Base-by-base conservation (phyloP, 768 basidiomycete genomes). In the Lentinula sp. region DNA sequence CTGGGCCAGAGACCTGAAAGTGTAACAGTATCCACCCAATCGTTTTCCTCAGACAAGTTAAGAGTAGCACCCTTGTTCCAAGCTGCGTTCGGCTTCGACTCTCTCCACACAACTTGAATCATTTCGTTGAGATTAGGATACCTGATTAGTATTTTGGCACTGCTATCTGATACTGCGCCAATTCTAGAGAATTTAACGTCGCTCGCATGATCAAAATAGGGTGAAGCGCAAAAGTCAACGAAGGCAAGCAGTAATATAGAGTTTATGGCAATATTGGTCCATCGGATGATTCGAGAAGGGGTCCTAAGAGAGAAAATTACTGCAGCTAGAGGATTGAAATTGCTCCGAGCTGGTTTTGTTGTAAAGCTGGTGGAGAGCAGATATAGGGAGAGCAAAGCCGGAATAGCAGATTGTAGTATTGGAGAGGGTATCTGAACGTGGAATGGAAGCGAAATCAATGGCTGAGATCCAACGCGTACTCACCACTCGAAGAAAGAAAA, bases 91-190 rank as follows among this genome's bases (percentile, higher is more conserved):
- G 70, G 59, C 21, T 70, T 67, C 9, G 69, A 39, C 59, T 64
- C 62, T 2, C 84, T 77, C 75, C 80, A 88, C 18, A 84, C 65
- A n/a, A 78, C 65, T 31, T 78, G 70, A 40, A 78, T 67, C 35
- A 69, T 57, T 31, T 76, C 67, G 49, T 77, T 73, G 59, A 61
- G 54, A 8, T 69, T 66, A 1, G 89, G 87, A 67, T 84, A 80
- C 42, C 90, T 84, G 28, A 86, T 80, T 39, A 80, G 72, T 46
- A 91, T 76, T 69, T 88, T 91, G 62, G 75, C 85, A 48, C 75
- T 74, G 65, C 85, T 81, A 3, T 85, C 82, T 64, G 85, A 82
- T 60, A 91, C 79, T 2, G 88, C 88, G 15, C 90, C 90, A 59
- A 90, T 74, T 54, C 90, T 81, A 2, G 84, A 83, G 70, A 88